phyloP scores from a whole-genome alignment of 1,139 yeast genomes.

The Hanseniaspora sp. region DNA sequence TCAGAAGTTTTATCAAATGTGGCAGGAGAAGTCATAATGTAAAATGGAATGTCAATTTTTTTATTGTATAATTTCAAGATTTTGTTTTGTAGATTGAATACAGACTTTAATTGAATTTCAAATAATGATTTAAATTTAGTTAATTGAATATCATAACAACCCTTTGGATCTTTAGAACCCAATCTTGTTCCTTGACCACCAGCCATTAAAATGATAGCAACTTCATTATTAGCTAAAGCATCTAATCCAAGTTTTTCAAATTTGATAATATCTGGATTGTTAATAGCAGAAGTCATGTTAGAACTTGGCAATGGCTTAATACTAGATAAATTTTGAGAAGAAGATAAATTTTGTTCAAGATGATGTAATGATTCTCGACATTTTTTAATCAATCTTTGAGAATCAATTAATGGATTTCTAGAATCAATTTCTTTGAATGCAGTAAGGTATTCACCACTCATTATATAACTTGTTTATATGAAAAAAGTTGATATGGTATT shows the following conservation, averaged over 20 bases:
- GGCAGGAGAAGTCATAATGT: slow-evolving; percentile 92
- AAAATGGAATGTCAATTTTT: slow-evolving; percentile 52
- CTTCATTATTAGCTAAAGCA: slow-evolving; percentile 60
- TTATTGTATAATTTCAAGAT: slow-evolving; percentile 30
- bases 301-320: slow-evolving; percentile 26
- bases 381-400: slow-evolving; percentile 21
- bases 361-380: slow-evolving; percentile 23
- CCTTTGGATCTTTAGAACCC: slow-evolving; percentile 84
- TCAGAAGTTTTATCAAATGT: slow-evolving; percentile 67
- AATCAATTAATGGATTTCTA: slow-evolving; percentile 5
- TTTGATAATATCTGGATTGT: slow-evolving; percentile 25
- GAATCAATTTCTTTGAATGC: not conserved
- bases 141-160: slow-evolving; percentile 77
- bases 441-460: not conserved
- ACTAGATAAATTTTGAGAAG: not conserved
- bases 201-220: slow-evolving; percentile 84
- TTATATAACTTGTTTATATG: no score
- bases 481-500: no score
- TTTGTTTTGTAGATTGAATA: slow-evolving; percentile 50
- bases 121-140: slow-evolving; percentile 78
- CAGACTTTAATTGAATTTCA: slow-evolving; percentile 86
- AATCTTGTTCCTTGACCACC: slow-evolving; percentile 97
- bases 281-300: slow-evolving; percentile 27
- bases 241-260: slow-evolving; percentile 43
- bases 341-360: not conserved